Evolutionary conservation across 352 stramenopile species (phyloP).

Genomic region (Globisporangium cystogenes): DNA sequence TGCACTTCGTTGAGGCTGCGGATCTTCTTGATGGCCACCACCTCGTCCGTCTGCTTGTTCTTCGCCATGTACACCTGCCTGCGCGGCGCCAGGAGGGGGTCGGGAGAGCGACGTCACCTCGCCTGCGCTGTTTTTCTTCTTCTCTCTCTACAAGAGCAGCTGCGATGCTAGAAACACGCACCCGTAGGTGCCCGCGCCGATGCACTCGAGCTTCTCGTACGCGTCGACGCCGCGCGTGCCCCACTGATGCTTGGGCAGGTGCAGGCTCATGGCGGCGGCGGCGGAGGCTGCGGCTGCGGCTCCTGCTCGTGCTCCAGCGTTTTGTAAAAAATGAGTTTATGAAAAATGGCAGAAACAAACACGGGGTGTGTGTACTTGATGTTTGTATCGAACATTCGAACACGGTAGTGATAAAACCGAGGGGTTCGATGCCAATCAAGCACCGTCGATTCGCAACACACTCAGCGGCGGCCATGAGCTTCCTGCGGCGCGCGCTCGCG

Average conservation of each 20-base stretch:
- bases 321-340: slow-evolving; percentile 1
- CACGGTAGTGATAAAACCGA: neutral
- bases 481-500: slow-evolving; percentile 60
- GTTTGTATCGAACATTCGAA: neutral
- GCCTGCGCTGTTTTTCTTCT: too few relatives aligned
- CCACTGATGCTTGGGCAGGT: slow-evolving; percentile 83
- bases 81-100: neutral
- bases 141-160: neutral
- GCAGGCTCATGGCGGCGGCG: slow-evolving; percentile 57
- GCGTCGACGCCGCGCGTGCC: slow-evolving; percentile 76
- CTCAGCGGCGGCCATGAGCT: slow-evolving; percentile 41
- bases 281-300: too few relatives aligned
- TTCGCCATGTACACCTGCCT: slow-evolving; percentile 89
- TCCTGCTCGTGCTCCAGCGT: too few relatives aligned
- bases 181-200: slow-evolving; percentile 87
- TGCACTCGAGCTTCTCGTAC: slow-evolving; percentile 89
- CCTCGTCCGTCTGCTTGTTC: slow-evolving; percentile 73
- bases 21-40: slow-evolving; percentile 92
- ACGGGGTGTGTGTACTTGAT: neutral
- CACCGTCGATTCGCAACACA: neutral
- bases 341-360: too few relatives aligned
- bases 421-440: neutral
- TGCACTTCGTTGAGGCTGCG: slow-evolving; percentile 88
- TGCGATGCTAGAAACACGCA: slow-evolving; percentile 12
- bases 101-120: too few relatives aligned